Evolutionary conservation across 495 filamentous ascomycete genomes (phyloP).

Genomic region (Tuber microsphaerosporum): DNA sequence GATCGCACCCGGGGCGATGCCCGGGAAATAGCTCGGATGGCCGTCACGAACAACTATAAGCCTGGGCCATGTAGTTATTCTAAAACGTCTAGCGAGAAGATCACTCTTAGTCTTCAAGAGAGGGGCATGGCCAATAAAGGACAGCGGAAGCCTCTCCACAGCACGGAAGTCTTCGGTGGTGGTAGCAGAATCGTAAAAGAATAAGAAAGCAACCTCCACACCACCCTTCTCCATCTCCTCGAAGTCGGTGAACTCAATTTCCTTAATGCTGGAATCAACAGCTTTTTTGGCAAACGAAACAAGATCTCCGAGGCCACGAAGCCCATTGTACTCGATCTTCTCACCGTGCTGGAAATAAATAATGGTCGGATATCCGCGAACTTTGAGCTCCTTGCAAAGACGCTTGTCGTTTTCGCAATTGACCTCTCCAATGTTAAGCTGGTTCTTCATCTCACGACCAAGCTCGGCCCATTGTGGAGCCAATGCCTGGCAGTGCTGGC

Average conservation of each 20-base stretch:
- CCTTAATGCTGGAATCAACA: slow-evolving; percentile 63
- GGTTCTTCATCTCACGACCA: slow-evolving; percentile 77
- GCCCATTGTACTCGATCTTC: slow-evolving; percentile 82
- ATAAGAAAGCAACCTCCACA: slow-evolving; percentile 90
- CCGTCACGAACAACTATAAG: slow-evolving; percentile 84
- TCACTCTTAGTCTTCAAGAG: slow-evolving; percentile 80
- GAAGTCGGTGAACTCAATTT: slow-evolving; percentile 69
- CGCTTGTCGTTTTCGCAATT: slow-evolving; percentile 80
- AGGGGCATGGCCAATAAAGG: slow-evolving; percentile 81
- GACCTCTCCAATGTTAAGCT: slow-evolving; percentile 87
- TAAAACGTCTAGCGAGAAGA: slow-evolving; percentile 67
- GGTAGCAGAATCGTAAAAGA: slow-evolving; percentile 94
- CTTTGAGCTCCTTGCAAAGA: slow-evolving; percentile 79
- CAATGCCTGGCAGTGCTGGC: slow-evolving; percentile 85
- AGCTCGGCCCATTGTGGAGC: slow-evolving; percentile 84
- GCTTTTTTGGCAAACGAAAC: slow-evolving; percentile 80
- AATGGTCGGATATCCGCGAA: slow-evolving; percentile 77
- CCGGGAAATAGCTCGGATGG: slow-evolving; percentile 77
- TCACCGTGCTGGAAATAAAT: slow-evolving; percentile 90
- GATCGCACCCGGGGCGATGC: slow-evolving; percentile 79
- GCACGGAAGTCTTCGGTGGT: slow-evolving; percentile 84
- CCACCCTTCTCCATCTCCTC: slow-evolving; percentile 75
- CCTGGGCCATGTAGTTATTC: slow-evolving; percentile 90
- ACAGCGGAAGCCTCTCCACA: slow-evolving; percentile 74
- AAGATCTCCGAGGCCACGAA: slow-evolving; percentile 87